Evolutionary conservation across 169 alveolate genomes (phyloP).

Genomic region (Plasmodium gaboni): DNA sequence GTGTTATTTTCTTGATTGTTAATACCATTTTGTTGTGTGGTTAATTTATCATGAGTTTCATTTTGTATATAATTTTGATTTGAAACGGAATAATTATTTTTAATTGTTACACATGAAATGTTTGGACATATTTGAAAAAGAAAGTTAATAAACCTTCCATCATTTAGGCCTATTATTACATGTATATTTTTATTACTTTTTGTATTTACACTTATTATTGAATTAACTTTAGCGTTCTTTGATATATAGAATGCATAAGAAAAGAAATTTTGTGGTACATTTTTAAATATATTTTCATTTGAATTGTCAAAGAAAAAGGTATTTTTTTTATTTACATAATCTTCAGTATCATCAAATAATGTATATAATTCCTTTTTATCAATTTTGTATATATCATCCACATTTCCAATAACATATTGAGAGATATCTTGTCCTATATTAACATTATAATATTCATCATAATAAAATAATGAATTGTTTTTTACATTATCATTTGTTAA

Average conservation of each 20-base stretch:
- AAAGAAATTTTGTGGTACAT: slow-evolving; percentile 32
- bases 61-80: slow-evolving; percentile 23
- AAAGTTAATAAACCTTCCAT: slow-evolving; percentile 30
- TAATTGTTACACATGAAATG: slow-evolving; percentile 11
- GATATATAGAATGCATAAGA: slow-evolving; percentile 62
- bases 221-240: slow-evolving; percentile 49
- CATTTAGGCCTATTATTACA: slow-evolving; percentile 38
- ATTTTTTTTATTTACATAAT: slow-evolving; percentile 2
- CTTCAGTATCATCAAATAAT: slow-evolving; percentile 28
- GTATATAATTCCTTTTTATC: slow-evolving; percentile 41
- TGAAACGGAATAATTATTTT: slow-evolving; percentile 5
- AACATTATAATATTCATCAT: slow-evolving; percentile 8
- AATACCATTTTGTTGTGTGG: not conserved
- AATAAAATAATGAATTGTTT: slow-evolving; percentile 39
- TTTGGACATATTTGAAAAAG: slow-evolving; percentile 24
- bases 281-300: slow-evolving; percentile 58
- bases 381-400: slow-evolving; percentile 52
- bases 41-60: slow-evolving; percentile 2
- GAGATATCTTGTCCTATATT: not conserved
- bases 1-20: not conserved
- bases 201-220: slow-evolving; percentile 44
- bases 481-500: slow-evolving; percentile 30
- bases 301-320: not conserved
- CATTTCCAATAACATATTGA: slow-evolving; percentile 40
- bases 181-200: slow-evolving; percentile 40